A percentile compares a stretch with the other conserved stretches of the same genome.
These are phyloP conservation scores for Nigrospora sphaerica DNA, from an alignment of 2,329 filamentous ascomycete species.

Conservation along the genomic window DNA sequence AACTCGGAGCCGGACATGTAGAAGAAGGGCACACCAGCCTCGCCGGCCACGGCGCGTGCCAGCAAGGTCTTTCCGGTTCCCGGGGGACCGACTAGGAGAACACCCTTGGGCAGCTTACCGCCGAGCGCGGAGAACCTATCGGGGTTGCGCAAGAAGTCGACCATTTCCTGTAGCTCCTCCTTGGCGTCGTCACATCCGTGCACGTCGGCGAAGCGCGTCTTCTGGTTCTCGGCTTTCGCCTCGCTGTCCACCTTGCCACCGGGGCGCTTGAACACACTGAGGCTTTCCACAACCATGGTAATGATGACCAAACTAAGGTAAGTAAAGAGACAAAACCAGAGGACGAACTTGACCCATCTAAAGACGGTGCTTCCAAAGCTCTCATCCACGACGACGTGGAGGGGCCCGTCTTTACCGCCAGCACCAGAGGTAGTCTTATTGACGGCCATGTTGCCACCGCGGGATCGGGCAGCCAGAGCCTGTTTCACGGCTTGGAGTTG, in stretches of 20 bases:
- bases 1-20: slow-evolving; percentile 99
- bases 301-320: slow-evolving; percentile 77
- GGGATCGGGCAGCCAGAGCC: slow-evolving; percentile 66
- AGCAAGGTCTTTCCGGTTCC: slow-evolving; percentile 97
- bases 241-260: slow-evolving; percentile 67
- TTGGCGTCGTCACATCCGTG: slow-evolving; percentile 98
- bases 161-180: slow-evolving; percentile 92
- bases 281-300: slow-evolving; percentile 74
- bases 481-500: slow-evolving; percentile 75
- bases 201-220: slow-evolving; percentile 83
- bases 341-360: slow-evolving; percentile 83
- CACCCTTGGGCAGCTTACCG: slow-evolving; percentile 94
- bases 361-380: slow-evolving; percentile 73
- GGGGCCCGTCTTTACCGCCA: slow-evolving; percentile 74
- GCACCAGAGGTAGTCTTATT: slow-evolving; percentile 38
- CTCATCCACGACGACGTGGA: slow-evolving; percentile 95
- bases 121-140: slow-evolving; percentile 90
- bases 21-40: slow-evolving; percentile 97
- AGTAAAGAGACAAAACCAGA: slow-evolving; percentile 69
- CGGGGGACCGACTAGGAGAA: slow-evolving; percentile 88
- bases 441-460: slow-evolving; percentile 58
- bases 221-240: slow-evolving; percentile 89
- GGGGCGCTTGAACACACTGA: slow-evolving; percentile 73
- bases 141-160: slow-evolving; percentile 91
- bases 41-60: slow-evolving; percentile 89